These are phyloP conservation scores for Magnolia sinica DNA, from an alignment of 164 flowering plant species.

Conservation along the genomic window DNA sequence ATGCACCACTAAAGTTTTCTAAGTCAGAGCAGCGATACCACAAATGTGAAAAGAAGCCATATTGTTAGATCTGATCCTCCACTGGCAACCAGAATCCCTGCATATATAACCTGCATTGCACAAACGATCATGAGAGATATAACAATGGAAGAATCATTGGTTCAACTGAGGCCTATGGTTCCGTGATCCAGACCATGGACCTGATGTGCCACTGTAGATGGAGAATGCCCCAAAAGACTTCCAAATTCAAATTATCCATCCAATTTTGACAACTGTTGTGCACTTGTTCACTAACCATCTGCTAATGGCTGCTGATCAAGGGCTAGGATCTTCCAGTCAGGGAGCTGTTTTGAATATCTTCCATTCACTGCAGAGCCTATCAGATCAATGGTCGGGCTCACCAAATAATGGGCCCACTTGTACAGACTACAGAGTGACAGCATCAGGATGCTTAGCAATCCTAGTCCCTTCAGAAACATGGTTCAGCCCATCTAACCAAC, in stretches of 20 bases:
- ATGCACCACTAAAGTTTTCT: not conserved
- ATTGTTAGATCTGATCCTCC: constrained; percentile 72
- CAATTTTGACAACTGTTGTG: too few species aligned
- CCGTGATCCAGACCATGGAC: not conserved
- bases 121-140: not conserved
- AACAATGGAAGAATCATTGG: not conserved
- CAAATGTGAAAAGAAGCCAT: constrained; percentile 73
- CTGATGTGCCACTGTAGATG: not conserved
- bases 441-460: too few species aligned
- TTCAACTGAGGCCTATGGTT: not conserved
- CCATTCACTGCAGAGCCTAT: not conserved
- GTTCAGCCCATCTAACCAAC: too few species aligned
- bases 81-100: constrained; percentile 73
- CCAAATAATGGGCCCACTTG: too few species aligned
- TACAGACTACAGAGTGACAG: too few species aligned
- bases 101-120: constrained; percentile 69
- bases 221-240: not conserved
- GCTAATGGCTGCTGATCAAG: not conserved
- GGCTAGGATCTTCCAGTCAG: not conserved
- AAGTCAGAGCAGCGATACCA: constrained; percentile 40
- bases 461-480: too few species aligned
- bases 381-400: too few species aligned
- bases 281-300: not conserved
- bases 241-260: too few species aligned
- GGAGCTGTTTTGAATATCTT: not conserved